These are phyloP conservation scores for Singerocomus rubriflavus DNA, from an alignment of 1,284 basidiomycete genomes.

Conservation along the genomic window DNA sequence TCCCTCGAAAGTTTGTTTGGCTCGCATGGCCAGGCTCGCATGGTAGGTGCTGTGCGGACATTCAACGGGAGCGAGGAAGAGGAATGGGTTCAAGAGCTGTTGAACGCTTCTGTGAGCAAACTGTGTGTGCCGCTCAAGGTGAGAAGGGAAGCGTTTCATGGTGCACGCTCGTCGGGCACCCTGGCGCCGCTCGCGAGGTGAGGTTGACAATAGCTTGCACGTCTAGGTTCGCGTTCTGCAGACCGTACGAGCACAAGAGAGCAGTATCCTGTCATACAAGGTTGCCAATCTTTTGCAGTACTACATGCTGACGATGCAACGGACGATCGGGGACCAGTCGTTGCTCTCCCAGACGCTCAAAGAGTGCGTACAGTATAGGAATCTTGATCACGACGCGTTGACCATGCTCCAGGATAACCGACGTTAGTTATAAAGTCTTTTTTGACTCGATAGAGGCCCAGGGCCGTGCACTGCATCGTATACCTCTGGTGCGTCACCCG, in stretches of 20 bases:
- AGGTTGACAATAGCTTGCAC: not conserved
- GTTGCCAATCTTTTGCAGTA: constrained; percentile 94
- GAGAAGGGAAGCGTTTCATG: constrained; percentile 3
- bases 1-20: constrained; percentile 85
- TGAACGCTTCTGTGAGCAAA: constrained; percentile 83
- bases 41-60: constrained; percentile 73
- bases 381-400: not conserved
- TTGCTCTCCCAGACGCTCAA: constrained; percentile 72
- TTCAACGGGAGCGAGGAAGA: constrained; percentile 69
- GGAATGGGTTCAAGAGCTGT: constrained; percentile 74
- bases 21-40: constrained; percentile 47
- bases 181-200: not conserved
- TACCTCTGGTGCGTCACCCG: constrained; percentile 58
- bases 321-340: constrained; percentile 84
- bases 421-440: constrained; percentile 78
- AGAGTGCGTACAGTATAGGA: too few species aligned
- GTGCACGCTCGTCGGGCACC: not conserved
- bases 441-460: constrained; percentile 83
- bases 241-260: constrained; percentile 90
- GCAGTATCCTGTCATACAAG: constrained; percentile 87
- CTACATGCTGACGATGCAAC: constrained; percentile 88
- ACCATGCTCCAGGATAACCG: constrained; percentile 60
- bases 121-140: constrained; percentile 87
- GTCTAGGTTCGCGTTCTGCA: constrained; percentile 82
- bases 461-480: constrained; percentile 69